Percentiles rank a stretch among this genome's conserved stretches.
Evolutionary conservation across 768 basidiomycete species (phyloP).

Genomic region (Mycena galericulata): DNA sequence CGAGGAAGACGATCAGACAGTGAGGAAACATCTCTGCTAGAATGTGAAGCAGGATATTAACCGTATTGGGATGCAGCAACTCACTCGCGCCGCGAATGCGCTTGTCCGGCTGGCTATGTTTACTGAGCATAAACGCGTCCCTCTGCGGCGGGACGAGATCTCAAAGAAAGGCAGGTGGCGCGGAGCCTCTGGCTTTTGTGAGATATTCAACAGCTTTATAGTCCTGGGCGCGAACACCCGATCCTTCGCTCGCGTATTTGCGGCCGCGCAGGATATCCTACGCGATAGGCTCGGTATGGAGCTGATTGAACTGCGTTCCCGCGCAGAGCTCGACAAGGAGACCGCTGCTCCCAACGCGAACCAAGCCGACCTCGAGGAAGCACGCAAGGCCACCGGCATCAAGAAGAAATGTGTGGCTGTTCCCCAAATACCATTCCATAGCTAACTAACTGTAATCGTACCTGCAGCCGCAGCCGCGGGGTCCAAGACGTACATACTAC

Average conservation of each 20-base stretch:
- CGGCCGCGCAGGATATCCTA: slow-evolving; percentile 72
- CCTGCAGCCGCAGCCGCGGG: slow-evolving; percentile 63
- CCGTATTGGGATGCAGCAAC: slow-evolving; percentile 63
- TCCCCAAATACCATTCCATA: slow-evolving; percentile 9
- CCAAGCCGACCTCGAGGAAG: slow-evolving; percentile 60
- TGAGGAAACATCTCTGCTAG: too few relatives aligned
- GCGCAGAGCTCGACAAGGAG: slow-evolving; percentile 65
- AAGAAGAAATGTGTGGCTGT: slow-evolving; percentile 72
- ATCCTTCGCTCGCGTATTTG: slow-evolving; percentile 74
- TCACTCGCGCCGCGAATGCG: slow-evolving; percentile 73
- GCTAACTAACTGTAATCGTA: too few relatives aligned
- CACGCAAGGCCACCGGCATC: slow-evolving; percentile 62
- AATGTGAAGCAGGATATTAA: too few relatives aligned
- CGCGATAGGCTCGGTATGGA: slow-evolving; percentile 84
- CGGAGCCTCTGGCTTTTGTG: too few relatives aligned
- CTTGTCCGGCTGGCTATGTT: slow-evolving; percentile 88
- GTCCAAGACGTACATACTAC: slow-evolving; percentile 86
- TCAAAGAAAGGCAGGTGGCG: too few relatives aligned
- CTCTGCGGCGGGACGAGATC: slow-evolving; percentile 86
- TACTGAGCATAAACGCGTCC: slow-evolving; percentile 74
- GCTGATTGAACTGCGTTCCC: slow-evolving; percentile 79
- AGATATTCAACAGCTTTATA: too few relatives aligned
- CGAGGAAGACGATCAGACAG: too few relatives aligned
- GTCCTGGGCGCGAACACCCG: slow-evolving; percentile 57
- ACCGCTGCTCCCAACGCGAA: slow-evolving; percentile 48